Percentiles rank a stretch among this genome's conserved stretches.
Evolutionary conservation across 1,284 basidiomycete genomes (phyloP).

Genomic region (Moesziomyces antarcticus): DNA sequence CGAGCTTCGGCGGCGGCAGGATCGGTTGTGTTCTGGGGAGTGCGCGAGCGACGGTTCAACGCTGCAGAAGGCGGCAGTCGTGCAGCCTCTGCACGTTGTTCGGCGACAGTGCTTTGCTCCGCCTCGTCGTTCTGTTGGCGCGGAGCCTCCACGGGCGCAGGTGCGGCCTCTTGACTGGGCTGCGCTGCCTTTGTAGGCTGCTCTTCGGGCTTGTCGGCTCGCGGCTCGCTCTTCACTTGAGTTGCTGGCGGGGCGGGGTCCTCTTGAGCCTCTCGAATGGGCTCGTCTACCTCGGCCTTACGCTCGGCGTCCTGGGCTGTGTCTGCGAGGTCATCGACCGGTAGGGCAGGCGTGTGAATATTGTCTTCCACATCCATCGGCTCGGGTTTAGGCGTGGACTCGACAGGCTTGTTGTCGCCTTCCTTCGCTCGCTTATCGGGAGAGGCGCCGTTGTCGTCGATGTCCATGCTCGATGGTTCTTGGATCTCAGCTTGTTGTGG

Average conservation of each 20-base stretch:
- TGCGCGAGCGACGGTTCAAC: not conserved
- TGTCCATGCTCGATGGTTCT: slow-evolving; percentile 22
- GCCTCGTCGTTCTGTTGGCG: not conserved
- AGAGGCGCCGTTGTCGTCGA: slow-evolving; percentile 19
- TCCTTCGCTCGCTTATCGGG: slow-evolving; percentile 1
- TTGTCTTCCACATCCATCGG: slow-evolving; percentile 35
- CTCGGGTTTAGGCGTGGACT: slow-evolving; percentile 2
- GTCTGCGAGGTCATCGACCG: slow-evolving; percentile 14
- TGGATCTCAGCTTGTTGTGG: slow-evolving; percentile 1
- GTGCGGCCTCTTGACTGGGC: not conserved
- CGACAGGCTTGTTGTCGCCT: slow-evolving; percentile 3
- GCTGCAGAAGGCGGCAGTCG: no score
- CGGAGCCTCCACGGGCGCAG: not conserved
- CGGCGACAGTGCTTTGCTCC: not conserved
- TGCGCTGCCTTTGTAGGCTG: slow-evolving; percentile 1
- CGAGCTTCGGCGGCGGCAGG: not conserved
- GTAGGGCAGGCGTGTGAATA: slow-evolving; percentile 30
- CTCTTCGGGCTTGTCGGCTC: slow-evolving; percentile 3
- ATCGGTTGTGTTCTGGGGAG: not conserved
- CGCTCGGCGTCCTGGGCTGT: slow-evolving; percentile 1
- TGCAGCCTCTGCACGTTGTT: not conserved
- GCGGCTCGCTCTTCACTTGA: slow-evolving; percentile 21
- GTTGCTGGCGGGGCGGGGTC: not conserved
- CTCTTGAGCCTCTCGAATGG: not conserved
- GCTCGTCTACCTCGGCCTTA: not conserved